Evolutionary conservation across 2,329 filamentous ascomycete species (phyloP), one percentile per base, ranked within the genome.

Genomic region (Clonostachys sp.): DNA sequence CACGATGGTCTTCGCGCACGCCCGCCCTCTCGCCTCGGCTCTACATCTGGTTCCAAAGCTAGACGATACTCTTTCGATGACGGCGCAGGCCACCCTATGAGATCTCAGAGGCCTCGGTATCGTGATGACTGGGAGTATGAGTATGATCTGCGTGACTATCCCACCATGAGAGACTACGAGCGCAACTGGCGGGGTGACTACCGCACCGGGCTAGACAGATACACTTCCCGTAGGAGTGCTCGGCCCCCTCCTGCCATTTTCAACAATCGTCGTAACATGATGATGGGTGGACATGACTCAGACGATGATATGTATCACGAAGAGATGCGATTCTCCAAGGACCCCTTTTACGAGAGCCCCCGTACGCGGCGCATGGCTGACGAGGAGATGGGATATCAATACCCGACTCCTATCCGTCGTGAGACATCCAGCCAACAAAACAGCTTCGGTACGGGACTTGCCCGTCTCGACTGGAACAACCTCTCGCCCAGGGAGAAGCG

Each of bases 401-500:
- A 17, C 9, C 20, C 41, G 14, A 16, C 41, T 24, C n/a, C 42
- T 34, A 24, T 30, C 35, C n/a, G 30, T 34, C 12, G 13, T 9
- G 16, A 33, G 14, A 14, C 12, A 33, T 24, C 42, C 14, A 24
- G 14, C 12, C 33, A n/a, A n/a, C 42, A n/a, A 17, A 17, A 30
- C 7, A 17, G 14, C 42, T 34, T 33, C 16, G 42, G 16, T 16
- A 12, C 13, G 24, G 18, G 42, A 16, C 20, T 14, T 33, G 13
- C 18, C n/a, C 10, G 20, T 14, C 54, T 72, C 16, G 61, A 71
- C 46, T 72, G 70, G 63, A 62, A 65, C 24, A 57, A 61, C 35
- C 52, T 74, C 40, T 67, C 60, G 6, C 55, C 59, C 2, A 58
- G 70, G 46, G 68, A 74, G 53, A 68, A 66, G 55, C 62, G 60